Percentiles rank a stretch among this genome's conserved stretches.
phyloP scores from a whole-genome alignment of 1,139 yeast genomes.

The Petasospora fabianii region DNA sequence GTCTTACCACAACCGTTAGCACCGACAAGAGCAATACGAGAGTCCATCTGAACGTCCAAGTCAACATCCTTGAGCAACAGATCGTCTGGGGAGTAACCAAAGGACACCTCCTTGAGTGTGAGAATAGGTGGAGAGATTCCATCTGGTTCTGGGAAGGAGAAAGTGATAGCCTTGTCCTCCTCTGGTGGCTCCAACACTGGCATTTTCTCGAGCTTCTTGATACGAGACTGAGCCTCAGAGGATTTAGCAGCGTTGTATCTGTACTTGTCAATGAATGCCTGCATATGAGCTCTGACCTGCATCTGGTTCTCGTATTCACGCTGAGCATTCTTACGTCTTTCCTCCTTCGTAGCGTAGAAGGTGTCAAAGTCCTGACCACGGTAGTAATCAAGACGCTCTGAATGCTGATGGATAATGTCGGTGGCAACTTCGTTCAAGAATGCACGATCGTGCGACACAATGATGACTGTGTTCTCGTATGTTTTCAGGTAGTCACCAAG shows the following conservation, averaged over 20 bases:
- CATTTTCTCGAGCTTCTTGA: constrained; percentile 89
- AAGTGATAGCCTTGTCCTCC: constrained; percentile 79
- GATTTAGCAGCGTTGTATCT: constrained; percentile 97
- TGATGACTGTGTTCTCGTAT: constrained; percentile 88
- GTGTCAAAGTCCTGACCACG: constrained; percentile 92
- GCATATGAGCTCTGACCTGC: constrained; percentile 93
- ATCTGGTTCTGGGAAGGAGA: constrained; percentile 95
- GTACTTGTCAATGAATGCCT: constrained; percentile 90
- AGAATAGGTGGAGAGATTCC: constrained; percentile 89
- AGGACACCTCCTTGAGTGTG: constrained; percentile 80
- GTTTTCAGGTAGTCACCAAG: constrained; percentile 85
- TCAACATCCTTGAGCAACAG: constrained; percentile 71
- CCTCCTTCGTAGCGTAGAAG: constrained; percentile 91
- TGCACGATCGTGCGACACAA: constrained; percentile 96
- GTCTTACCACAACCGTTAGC: constrained; percentile 99
- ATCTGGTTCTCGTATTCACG: constrained; percentile 96
- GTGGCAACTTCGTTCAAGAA: constrained; percentile 97
- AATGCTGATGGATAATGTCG: constrained; percentile 95
- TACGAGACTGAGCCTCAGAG: constrained; percentile 95
- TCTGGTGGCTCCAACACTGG: constrained; percentile 94
- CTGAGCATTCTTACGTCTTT: constrained; percentile 86
- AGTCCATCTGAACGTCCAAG: constrained; percentile 86
- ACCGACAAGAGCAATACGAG: constrained; percentile 95
- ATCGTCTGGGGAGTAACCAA: constrained; percentile 71
- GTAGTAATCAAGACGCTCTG: constrained; percentile 93